Evolutionary conservation across 179 eudicot genomes (phyloP), one percentile per base, ranked within the genome.

Genomic region (Drosera spatulata): DNA sequence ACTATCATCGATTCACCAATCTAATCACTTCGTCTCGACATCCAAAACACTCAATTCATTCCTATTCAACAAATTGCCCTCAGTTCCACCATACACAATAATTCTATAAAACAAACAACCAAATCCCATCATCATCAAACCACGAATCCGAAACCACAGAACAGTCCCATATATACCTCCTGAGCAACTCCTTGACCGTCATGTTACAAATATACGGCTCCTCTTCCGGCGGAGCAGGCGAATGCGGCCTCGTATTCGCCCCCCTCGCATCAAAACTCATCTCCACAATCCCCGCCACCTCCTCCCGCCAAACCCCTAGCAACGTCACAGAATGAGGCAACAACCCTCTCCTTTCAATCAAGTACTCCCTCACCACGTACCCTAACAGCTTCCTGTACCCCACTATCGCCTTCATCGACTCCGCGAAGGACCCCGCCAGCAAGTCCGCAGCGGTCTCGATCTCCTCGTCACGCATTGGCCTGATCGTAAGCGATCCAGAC

Each of bases 161-260:
- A 9, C 7, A 15, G 5, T 13, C 3, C 3, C n/a, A 41, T 7
- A 38, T 37, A n/a, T 43, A 91, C 99, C 96, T 88, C 56, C 95
- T 48, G 55, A 84, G 78, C 2, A 64, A 57, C 76, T 80, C 71
- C 56, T 79, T 77, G 46, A 93, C 98, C 7, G 93, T 76, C 96
- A 91, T 93, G 53, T 89, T 89, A 73, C 93, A 89, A 3, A 93
- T 74, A 55, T 89, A 93, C 10, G 96, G 93, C 22, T 72, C 75
- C 61, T 86, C 68, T 61, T 71, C 84, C 9, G 99, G 96, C 11
- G 95, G 81, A 2, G 71, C 71, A 6, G 96, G 96, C 0, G 96
- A 76, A 9, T 96, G 93, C 54, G 86, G 85, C 44, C 77, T 62
- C 64, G 73, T 75, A 81, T 82, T 89, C 56, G 96, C 90, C 22